Conservation (phyloP, 148 eudicot species). For the Vaccinium vitisidaea region DNA sequence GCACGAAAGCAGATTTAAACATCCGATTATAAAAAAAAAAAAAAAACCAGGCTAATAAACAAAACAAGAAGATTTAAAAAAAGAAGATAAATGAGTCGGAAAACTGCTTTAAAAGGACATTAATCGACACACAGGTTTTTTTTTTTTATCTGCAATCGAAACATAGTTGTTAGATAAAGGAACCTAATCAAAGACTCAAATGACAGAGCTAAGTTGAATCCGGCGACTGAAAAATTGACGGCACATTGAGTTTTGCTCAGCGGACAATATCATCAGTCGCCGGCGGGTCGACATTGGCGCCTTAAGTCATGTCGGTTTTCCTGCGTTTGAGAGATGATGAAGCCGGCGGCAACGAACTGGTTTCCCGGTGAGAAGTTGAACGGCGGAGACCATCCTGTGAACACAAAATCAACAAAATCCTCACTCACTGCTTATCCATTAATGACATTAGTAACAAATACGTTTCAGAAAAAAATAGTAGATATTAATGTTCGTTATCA, state of each 20-base stretch:
- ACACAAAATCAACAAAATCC: not conserved
- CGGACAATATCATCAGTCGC: conserved; percentile 10
- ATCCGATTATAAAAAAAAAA: too few species aligned
- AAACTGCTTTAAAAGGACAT: not conserved
- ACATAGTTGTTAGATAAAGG: not conserved
- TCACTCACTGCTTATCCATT: too few species aligned
- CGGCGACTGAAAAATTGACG: conserved; percentile 2
- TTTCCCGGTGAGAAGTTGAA: conserved; percentile 1
- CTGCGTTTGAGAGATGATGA: not conserved
- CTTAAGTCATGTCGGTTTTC: conserved; percentile 1
- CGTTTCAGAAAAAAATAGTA: too few species aligned
- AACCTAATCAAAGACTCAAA: not conserved
- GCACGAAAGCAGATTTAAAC: too few species aligned
- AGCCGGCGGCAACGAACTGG: not conserved
- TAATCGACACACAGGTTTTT: not conserved
- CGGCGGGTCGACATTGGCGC: not conserved
- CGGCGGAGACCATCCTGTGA: conserved; percentile 27
- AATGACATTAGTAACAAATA: too few species aligned
- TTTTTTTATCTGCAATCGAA: not conserved
- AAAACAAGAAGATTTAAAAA: not conserved
- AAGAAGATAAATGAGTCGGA: not conserved
- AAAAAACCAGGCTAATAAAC: not conserved
- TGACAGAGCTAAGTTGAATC: not conserved
- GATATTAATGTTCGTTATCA: too few species aligned
- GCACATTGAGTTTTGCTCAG: not conserved